A percentile compares a stretch with the other conserved stretches of the same genome.
Evolutionary conservation across 2,329 filamentous ascomycete genomes (phyloP).

Genomic region (Fusarium pilosicola): DNA sequence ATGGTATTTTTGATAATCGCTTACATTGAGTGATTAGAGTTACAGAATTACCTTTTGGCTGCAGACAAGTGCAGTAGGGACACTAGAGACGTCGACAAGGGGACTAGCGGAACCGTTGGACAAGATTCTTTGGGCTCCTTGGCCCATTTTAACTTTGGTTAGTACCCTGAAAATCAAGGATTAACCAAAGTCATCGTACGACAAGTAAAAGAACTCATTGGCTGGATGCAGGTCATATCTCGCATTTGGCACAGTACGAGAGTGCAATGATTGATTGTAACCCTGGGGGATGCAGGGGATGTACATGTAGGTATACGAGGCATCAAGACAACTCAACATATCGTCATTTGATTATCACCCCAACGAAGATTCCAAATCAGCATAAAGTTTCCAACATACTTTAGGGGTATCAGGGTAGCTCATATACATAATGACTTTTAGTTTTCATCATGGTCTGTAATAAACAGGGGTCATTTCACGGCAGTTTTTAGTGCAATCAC

Average conservation of each 20-base stretch:
- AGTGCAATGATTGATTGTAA: not conserved
- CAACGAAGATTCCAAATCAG: not conserved
- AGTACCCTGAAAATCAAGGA: not conserved
- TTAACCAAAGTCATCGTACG: rapidly evolving
- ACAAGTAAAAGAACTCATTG: not conserved
- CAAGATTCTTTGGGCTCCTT: not conserved
- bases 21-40: too few relatives aligned
- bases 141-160: not conserved
- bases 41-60: too few relatives aligned
- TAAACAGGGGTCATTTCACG: not conserved
- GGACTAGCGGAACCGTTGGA: not conserved
- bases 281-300: not conserved
- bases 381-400: not conserved
- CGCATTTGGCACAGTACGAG: not conserved
- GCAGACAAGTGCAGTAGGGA: not conserved
- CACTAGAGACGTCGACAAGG: not conserved
- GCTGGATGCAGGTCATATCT: not conserved
- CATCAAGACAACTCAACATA: not conserved
- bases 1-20: too few relatives aligned
- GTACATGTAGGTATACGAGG: not conserved
- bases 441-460: not conserved
- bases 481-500: not conserved
- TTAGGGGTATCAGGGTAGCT: too few relatives aligned
- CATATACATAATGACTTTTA: not conserved
- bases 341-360: not conserved